Conservation (phyloP, 441 rosid species). For the Eugenia klotzschiana region DNA sequence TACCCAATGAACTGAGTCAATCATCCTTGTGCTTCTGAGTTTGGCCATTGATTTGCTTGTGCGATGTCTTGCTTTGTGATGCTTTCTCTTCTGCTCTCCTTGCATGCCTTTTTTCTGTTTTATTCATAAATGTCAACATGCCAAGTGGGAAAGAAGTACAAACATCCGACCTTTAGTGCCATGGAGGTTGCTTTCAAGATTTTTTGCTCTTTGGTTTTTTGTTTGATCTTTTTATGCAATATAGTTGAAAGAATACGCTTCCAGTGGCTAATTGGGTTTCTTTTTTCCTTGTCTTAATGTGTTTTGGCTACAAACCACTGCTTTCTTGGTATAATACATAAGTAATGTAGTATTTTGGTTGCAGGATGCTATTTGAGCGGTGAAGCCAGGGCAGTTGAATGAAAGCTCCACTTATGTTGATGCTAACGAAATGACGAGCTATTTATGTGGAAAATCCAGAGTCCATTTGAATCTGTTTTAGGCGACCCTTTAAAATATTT, state of each 20-base stretch:
- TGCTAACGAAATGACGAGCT: background rate
- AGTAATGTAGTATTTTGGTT: background rate
- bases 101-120: background rate
- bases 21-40: background rate
- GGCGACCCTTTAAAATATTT: conserved; percentile 14
- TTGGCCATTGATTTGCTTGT: background rate
- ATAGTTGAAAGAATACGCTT: background rate
- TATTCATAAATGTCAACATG: background rate
- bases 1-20: background rate
- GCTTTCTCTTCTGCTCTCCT: background rate
- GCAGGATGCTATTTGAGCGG: conserved; percentile 12
- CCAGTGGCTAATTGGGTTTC: background rate
- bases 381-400: conserved; percentile 7
- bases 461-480: background rate
- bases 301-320: background rate
- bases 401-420: conserved; percentile 24
- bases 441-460: background rate
- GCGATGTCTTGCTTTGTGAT: background rate
- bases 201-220: background rate
- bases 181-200: background rate
- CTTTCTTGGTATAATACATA: background rate
- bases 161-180: background rate
- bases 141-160: background rate
- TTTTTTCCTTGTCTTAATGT: background rate
- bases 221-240: background rate